Percentiles rank a stretch among this genome's conserved stretches.
phyloP scores from a whole-genome alignment of 2,329 filamentous ascomycete species.

The Saccharata proteae region DNA sequence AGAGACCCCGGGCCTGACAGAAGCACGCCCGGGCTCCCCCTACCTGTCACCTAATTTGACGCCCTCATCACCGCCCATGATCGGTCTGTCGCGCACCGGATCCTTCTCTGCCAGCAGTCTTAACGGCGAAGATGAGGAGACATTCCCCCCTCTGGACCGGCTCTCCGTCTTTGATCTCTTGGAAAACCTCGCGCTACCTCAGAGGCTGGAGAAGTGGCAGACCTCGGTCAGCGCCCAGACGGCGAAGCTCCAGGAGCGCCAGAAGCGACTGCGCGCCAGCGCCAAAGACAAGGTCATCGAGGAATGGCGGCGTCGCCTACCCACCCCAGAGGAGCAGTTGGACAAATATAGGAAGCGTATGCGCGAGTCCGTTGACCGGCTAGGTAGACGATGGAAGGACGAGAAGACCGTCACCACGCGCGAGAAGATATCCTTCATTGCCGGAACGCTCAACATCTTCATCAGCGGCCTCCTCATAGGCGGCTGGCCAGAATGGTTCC shows the following conservation, averaged over 20 bases:
- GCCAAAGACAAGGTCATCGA: conserved; percentile 87
- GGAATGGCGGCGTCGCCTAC: conserved; percentile 78
- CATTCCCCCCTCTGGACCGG: conserved; percentile 74
- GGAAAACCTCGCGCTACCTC: conserved; percentile 80
- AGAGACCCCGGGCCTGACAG: conserved; percentile 19
- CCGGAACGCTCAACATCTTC: conserved; percentile 92
- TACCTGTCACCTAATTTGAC: no score
- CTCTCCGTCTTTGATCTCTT: conserved; percentile 86
- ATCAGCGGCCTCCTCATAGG: conserved; percentile 91
- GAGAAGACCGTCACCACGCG: conserved; percentile 76
- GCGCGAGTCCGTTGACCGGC: conserved; percentile 76
- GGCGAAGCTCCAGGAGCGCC: conserved; percentile 71
- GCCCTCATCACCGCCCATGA: no score
- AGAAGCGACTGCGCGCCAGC: conserved; percentile 65
- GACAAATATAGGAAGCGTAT: conserved; percentile 83
- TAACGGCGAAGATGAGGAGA: conserved; percentile 59
- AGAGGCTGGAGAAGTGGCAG: conserved; percentile 84
- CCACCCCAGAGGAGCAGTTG: conserved; percentile 81
- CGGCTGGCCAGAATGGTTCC: conserved; percentile 72
- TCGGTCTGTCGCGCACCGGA: conserved; percentile 58
- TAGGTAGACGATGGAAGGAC: conserved; percentile 78
- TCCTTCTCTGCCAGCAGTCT: conserved; percentile 77
- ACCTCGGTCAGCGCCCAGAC: conserved; percentile 70
- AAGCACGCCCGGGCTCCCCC: no score
- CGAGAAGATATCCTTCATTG: conserved; percentile 95